Evolutionary conservation across 179 eudicot genomes (phyloP).

Genomic region (Silene coronaria): DNA sequence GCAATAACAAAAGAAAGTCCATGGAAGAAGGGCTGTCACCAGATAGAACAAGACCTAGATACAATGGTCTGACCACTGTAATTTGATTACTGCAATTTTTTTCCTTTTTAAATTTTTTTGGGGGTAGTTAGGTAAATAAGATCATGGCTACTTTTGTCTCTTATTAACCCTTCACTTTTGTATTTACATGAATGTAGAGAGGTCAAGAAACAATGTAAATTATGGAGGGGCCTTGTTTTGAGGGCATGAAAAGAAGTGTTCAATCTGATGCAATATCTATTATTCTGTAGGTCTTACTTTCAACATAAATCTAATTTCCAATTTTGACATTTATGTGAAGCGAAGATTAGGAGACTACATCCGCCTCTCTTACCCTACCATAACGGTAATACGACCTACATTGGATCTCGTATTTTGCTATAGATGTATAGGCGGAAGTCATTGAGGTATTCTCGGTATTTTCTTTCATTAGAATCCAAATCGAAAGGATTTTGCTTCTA

Average conservation of each 20-base stretch:
- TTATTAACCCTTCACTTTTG: conserved; percentile 17
- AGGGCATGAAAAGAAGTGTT: conserved; percentile 13
- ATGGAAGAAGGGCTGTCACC: conserved; percentile 65
- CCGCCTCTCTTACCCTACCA: no score
- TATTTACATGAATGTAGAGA: conserved; percentile 15
- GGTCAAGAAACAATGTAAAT: conserved; percentile 29
- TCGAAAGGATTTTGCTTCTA: neutral
- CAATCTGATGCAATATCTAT: conserved; percentile 23
- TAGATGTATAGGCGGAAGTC: no score
- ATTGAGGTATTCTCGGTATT: neutral
- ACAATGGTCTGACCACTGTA: conserved; percentile 50
- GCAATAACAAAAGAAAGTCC: conserved; percentile 57
- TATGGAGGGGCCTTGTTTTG: conserved; percentile 17
- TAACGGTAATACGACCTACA: no score
- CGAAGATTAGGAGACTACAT: neutral
- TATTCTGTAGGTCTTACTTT: conserved; percentile 35
- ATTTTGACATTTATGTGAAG: conserved; percentile 25
- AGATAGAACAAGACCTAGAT: conserved; percentile 73
- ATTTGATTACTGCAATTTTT: conserved; percentile 26
- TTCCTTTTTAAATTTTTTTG: neutral
- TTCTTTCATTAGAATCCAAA: neutral
- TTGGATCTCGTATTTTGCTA: no score
- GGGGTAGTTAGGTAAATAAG: conserved; percentile 22
- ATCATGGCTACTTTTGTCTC: conserved; percentile 8
- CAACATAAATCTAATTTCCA: conserved; percentile 30